Evolutionary conservation across 2,329 filamentous ascomycete species (phyloP).

Genomic region (Neopestalotiopsis clavispora): DNA sequence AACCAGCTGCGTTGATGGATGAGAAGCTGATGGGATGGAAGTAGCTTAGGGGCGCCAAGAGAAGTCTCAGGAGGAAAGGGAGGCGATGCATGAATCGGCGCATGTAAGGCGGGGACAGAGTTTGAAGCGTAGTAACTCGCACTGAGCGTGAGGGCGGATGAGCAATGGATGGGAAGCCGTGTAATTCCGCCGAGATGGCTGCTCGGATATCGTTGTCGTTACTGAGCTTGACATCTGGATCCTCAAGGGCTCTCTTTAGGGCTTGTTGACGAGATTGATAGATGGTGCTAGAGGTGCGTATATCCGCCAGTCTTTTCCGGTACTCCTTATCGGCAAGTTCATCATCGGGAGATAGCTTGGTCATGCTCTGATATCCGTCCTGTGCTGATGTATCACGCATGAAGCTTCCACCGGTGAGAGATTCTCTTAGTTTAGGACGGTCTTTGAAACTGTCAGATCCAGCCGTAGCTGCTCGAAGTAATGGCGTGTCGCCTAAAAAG

Average conservation of each 20-base stretch:
- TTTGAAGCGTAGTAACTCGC: conserved; percentile 49
- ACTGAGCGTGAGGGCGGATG: conserved; percentile 55
- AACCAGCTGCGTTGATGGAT: conserved; percentile 54
- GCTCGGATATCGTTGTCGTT: conserved; percentile 51
- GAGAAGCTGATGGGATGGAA: conserved; percentile 55
- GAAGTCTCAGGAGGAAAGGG: conserved; percentile 51
- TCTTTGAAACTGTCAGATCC: conserved; percentile 12
- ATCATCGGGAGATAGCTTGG: conserved; percentile 19
- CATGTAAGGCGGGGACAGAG: conserved; percentile 34
- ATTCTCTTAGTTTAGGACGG: conserved; percentile 10
- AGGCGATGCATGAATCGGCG: conserved; percentile 52
- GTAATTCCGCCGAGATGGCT: conserved; percentile 53
- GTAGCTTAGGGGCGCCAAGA: conserved; percentile 54
- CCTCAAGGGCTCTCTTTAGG: conserved; percentile 32
- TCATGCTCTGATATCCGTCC: conserved; percentile 13
- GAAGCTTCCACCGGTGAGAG: conserved; percentile 12
- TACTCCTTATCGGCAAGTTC: conserved; percentile 40
- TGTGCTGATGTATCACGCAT: conserved; percentile 10
- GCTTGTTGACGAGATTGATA: conserved; percentile 38
- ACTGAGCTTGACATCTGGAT: conserved; percentile 38
- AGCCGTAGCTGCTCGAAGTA: conserved; percentile 13
- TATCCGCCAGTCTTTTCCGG: conserved; percentile 43
- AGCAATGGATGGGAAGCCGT: conserved; percentile 50
- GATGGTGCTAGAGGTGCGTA: conserved; percentile 43
- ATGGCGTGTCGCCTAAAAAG: conserved; percentile 11